Base-by-base conservation (phyloP, 768 basidiomycete species). In the Rhodotorula sphaerocarpa region DNA sequence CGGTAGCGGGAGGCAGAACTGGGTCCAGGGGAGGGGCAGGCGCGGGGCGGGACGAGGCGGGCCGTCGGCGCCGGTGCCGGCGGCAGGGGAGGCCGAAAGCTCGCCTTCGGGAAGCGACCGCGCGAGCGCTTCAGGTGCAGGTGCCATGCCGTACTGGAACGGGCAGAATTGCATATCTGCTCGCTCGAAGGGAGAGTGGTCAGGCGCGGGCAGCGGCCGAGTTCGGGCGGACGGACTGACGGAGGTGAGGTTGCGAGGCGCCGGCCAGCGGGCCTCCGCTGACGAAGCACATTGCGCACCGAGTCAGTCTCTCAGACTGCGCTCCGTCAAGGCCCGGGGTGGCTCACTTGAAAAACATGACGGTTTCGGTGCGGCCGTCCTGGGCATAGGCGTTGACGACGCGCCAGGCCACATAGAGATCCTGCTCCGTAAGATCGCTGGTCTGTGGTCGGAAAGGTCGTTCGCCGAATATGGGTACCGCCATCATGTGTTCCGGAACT, bases 221-320 rank as follows among this genome's bases (percentile, higher is more conserved):
- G 54, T 41, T 1, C 30, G 11, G 33, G 25, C 25, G 20, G 25
- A 27, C 12, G 25, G 20, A 34, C 57, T 39, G 2, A 58, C 57
- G 63, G 23, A 66, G 46, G 41, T 66, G 64, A 23, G 64, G 55
- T 33, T 66, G 64, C 12, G 33, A 39, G 0, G 64, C 64, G 7
- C 64, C 64, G 4, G 64, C 64, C 18, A 57, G 50, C 18, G 64
- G 64, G 9, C 64, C 64, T 11, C 64, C 64, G 42, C 56, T 57
- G 56, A 30, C 18, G 2, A 34, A 36, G 34, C 2, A 23, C 42
- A 16, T 39, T 39, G 16, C 36, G 36, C 36, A 39, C 9, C 36
- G 36, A 39, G 16, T 23, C 18, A 23, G 12, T 41, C n/a, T 20
- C 48, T 20, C 15, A 12, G 11, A 16, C 15, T 10, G 28, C 7